A percentile compares a stretch with the other conserved stretches of the same genome.
Evolutionary conservation across 208 protist genomes (phyloP).

Genomic region (Leishmania lainsoni): DNA sequence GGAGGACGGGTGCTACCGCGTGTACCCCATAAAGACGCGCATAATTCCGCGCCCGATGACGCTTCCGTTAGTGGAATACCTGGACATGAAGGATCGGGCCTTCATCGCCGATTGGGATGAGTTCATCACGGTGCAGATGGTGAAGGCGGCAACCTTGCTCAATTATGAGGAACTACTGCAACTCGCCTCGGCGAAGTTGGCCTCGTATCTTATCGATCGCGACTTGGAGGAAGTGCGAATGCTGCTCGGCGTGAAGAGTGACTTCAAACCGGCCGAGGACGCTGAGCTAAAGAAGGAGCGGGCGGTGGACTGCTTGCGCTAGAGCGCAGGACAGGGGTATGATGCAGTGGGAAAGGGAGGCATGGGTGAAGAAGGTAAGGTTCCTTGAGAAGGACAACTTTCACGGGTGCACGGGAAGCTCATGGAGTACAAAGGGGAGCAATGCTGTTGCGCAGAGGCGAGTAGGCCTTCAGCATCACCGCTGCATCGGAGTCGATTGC

Average conservation of each 20-base stretch:
- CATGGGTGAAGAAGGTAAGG: no score
- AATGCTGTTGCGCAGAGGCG: not conserved
- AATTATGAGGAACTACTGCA: slow-evolving; percentile 87
- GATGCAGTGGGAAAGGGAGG: not conserved
- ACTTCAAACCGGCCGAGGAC: slow-evolving; percentile 88
- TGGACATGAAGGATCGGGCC: slow-evolving; percentile 61
- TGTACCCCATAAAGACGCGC: slow-evolving; percentile 50
- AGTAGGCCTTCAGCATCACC: not conserved
- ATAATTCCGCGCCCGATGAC: slow-evolving; percentile 78
- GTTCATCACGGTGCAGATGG: slow-evolving; percentile 61
- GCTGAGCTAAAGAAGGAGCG: slow-evolving; percentile 86
- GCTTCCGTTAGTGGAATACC: slow-evolving; percentile 71
- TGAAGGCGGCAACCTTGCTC: slow-evolving; percentile 88
- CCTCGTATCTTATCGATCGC: slow-evolving; percentile 81
- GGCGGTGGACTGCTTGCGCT: slow-evolving; percentile 26
- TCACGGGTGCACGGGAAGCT: not conserved
- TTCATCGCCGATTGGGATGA: slow-evolving; percentile 86
- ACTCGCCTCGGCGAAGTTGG: slow-evolving; percentile 86
- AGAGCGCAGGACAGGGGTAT: not conserved
- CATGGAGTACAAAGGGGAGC: no score
- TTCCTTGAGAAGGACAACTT: not conserved
- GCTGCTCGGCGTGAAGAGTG: slow-evolving; percentile 84
- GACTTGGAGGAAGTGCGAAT: slow-evolving; percentile 86
- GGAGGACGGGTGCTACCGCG: slow-evolving; percentile 41
- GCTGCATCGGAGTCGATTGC: not conserved